Evolutionary conservation across 2,329 filamentous ascomycete species (phyloP), one percentile per base, ranked within the genome.

Genomic region (Fusarium succisae): DNA sequence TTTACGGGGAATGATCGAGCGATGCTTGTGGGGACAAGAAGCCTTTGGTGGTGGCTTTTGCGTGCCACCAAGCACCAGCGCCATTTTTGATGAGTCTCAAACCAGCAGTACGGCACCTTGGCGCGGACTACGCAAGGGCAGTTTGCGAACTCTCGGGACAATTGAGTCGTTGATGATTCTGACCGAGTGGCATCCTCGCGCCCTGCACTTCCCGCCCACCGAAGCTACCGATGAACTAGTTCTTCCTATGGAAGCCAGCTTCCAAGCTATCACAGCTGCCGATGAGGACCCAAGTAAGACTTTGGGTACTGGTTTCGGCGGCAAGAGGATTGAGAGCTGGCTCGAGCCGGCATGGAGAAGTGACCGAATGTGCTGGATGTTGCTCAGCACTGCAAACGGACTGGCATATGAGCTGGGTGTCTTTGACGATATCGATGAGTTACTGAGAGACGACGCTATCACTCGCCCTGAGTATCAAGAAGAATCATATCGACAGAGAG

Each of bases 351-450:
- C 94, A 14, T 98, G 96, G 94, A 89, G 96, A 77, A 94, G 93
- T 73, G 96, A 98, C 79, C 93, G 95, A 62, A 97, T 98, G 94
- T 97, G 94, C 80, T 98, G 96, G 96, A 98, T 98, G 94, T 86
- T 98, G 20, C 88, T 98, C 37, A 97, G 94, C 79, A 97, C 95
- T 43, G 95, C 94, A 20, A 93, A 96, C 86, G 93, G 95, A 3
- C 86, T 98, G 43, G 94, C 94, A 0, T 97, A 97, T 76, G 96
- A 99, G 82, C 90, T 99, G 38, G 96, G 96, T 17, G 94, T 99
- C 5, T 99, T 98, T 77, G 96, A 98, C 76, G 91, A 95, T 66
- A 94, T 95, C 73, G 94, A 93, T 66, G 93, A 95, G 77, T 80
- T 91, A 76, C 82, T 92, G 63, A 88, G 87, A 66, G 85, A 90